Base-by-base conservation (phyloP, 2,329 filamentous ascomycete species). In the Nemania abortiva region DNA sequence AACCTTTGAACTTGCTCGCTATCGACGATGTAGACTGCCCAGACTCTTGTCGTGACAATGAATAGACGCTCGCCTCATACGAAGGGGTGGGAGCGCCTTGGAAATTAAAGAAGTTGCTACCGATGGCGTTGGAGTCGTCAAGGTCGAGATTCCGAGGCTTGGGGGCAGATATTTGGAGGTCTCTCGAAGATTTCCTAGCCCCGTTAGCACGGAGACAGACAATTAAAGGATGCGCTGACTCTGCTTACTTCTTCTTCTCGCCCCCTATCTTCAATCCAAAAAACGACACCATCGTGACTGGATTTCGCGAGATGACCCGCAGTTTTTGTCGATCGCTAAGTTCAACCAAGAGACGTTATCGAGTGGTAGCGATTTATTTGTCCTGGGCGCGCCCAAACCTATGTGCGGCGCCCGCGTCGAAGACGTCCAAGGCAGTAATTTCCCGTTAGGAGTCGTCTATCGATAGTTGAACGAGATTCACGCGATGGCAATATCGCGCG, bases 231-330 rank as follows among this genome's bases (percentile, higher is more conserved):
- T 69, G 49, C 39, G 66, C 68, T 65, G 42, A 34, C 62, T 39
- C 11, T n/a, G 83, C 86, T 82, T 80, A 84, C 78, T 88, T 89
- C 80, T 84, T 88, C 70, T 86, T 85, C 73, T 82, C 82, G 58
- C 69, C 72, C 27, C 86, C 85, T 68, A 88, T 81, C 76, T 85
- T 88, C 75, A 89, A 79, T 58, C 87, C 86, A 71, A 89, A 88
- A 71, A 89, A 87, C 2, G 87, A 88, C 24, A 89, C 87, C 87
- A 89, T 89, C 55, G 18, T 78, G 57, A 50, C 34, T 29, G 2
- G 22, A 39, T 22, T 29, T 15, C 11, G 45, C 24, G 45, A 27
- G 39, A 59, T 20, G 27, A 49, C 31, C 45, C 39, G 56, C 57
- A 42, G 22, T 52, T 34, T 42, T 20, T 49, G 27, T 61, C 20